Percentiles rank a stretch among this genome's conserved stretches.
phyloP scores from a whole-genome alignment of 2,329 filamentous ascomycete species.

The Alternaria sp. region DNA sequence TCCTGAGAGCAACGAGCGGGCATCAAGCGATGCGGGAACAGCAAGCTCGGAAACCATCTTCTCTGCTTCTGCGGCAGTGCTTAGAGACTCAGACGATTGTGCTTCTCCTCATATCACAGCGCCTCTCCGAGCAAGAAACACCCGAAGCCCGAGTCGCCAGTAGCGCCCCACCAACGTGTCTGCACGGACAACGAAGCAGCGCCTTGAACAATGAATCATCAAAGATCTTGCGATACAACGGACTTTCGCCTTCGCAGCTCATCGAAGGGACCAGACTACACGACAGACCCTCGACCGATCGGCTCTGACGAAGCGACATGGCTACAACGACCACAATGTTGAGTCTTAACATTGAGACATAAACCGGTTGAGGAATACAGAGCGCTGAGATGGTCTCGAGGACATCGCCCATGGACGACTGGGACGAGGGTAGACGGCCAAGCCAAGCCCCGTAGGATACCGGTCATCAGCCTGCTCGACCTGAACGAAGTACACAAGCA shows the following conservation, averaged over 20 bases:
- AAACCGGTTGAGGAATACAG: neutral
- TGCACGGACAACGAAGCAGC: neutral
- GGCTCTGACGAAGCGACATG: neutral
- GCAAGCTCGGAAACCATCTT: neutral
- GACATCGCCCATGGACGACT: neutral
- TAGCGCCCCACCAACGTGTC: neutral
- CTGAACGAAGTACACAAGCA: neutral
- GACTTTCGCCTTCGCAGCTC: neutral
- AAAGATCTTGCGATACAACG: neutral
- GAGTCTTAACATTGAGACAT: neutral
- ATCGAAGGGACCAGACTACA: neutral
- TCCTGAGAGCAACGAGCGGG: neutral
- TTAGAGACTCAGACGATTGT: neutral
- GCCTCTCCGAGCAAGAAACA: neutral
- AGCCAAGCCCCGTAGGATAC: neutral
- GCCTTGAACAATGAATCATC: neutral
- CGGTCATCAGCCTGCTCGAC: neutral
- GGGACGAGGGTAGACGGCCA: neutral
- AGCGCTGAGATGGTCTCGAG: neutral
- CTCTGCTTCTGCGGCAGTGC: neutral
- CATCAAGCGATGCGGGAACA: neutral
- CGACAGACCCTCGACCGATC: neutral
- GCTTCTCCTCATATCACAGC: neutral
- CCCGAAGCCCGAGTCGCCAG: neutral
- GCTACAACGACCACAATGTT: neutral